Evolutionary conservation across 805 yeast species (phyloP).

Genomic region (Candida nemodendra): DNA sequence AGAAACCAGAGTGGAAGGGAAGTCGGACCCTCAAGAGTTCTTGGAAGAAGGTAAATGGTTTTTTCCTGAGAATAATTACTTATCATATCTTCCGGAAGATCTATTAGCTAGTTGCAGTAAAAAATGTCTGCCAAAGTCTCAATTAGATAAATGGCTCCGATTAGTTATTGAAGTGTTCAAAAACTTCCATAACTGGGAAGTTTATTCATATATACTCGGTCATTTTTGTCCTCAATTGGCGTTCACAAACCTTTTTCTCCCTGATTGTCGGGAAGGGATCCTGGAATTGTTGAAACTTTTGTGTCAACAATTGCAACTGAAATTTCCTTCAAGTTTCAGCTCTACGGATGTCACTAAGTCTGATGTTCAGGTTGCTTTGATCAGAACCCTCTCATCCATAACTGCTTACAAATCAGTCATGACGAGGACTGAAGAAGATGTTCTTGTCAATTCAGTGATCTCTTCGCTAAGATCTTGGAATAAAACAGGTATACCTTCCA

Average conservation of each 20-base stretch:
- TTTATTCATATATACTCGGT: conserved; percentile 62
- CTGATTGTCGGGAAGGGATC: conserved; percentile 39
- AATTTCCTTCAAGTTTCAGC: conserved; percentile 41
- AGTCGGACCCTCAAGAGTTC: conserved; percentile 14
- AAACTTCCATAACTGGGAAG: conserved; percentile 64
- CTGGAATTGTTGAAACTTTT: conserved; percentile 40
- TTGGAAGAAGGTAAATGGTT: conserved; percentile 45
- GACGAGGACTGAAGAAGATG: conserved; percentile 59
- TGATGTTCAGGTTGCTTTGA: conserved; percentile 64
- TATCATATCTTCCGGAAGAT: conserved; percentile 46
- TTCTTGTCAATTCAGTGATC: conserved; percentile 56
- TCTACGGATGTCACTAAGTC: conserved; percentile 50
- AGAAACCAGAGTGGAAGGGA: conserved; percentile 25
- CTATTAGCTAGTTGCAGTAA: conserved; percentile 40
- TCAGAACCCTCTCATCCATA: conserved; percentile 60
- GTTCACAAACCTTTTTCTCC: conserved; percentile 49
- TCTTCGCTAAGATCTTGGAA: conserved; percentile 73
- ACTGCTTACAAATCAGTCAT: conserved; percentile 58
- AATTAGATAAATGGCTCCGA: conserved; percentile 51
- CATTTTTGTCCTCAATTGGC: conserved; percentile 72
- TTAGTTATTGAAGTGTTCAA: conserved; percentile 49
- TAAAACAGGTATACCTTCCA: conserved; percentile 71
- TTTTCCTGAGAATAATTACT: conserved; percentile 50
- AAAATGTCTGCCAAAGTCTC: conserved; percentile 28
- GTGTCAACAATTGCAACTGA: conserved; percentile 58